Percentiles rank a stretch among this genome's conserved stretches.
Conservation (phyloP, 441 rosid species). For the Gossypium davidsonii region DNA sequence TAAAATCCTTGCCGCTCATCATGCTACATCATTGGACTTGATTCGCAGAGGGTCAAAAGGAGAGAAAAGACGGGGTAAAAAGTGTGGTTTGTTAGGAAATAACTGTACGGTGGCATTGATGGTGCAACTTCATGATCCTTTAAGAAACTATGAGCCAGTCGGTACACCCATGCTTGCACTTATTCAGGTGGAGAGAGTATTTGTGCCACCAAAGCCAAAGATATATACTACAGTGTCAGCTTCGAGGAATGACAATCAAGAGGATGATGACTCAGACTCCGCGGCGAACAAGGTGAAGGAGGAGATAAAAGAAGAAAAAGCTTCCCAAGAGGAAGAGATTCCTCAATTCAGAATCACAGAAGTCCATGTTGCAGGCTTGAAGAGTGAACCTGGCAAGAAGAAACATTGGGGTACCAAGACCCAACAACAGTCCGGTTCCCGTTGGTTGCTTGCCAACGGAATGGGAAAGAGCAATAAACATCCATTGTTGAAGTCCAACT, state of each 20-base stretch:
- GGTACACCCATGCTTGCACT: conserved; percentile 96
- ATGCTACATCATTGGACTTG: conserved; percentile 61
- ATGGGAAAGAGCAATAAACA: conserved; percentile 83
- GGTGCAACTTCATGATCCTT: conserved; percentile 86
- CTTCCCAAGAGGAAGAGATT: conserved; percentile 45
- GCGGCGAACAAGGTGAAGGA: conserved; percentile 17
- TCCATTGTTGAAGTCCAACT: conserved; percentile 50
- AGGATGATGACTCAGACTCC: conserved; percentile 35
- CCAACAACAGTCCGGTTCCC: conserved; percentile 84
- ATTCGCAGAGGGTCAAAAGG: conserved; percentile 69
- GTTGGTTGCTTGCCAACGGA: conserved; percentile 89
- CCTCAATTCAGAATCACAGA: conserved; percentile 69
- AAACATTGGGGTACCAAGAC: conserved; percentile 61
- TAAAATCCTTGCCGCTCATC: conserved; percentile 85
- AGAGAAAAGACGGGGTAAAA: conserved; percentile 56
- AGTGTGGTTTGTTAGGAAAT: conserved; percentile 78
- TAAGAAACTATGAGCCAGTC: conserved; percentile 78
- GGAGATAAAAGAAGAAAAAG: conserved; percentile 36
- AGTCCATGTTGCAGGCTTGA: conserved; percentile 80
- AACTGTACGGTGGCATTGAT: conserved; percentile 82
- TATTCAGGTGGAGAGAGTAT: conserved; percentile 89
- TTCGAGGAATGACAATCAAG: conserved; percentile 38
- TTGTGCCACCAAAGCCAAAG: conserved; percentile 76
- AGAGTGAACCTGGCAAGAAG: conserved; percentile 56
- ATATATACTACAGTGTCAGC: conserved; percentile 61